Evolutionary conservation across 140 eudicot species (phyloP).

Genomic region (Oenanthe javanica): DNA sequence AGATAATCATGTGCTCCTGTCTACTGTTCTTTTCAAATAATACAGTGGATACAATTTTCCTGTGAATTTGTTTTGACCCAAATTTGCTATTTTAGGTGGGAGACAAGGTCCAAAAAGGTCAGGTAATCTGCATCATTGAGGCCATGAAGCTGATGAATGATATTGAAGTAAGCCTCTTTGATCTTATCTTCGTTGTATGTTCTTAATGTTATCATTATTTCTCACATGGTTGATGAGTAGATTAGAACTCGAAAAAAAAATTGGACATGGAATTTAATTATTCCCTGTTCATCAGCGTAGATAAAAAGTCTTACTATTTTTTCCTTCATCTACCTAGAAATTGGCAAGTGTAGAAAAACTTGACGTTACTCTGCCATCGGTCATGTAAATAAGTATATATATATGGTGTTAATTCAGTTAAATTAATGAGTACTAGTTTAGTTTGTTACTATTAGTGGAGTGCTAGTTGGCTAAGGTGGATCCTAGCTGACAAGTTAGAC

Average conservation of each 20-base stretch:
- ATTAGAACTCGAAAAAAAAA: neutral
- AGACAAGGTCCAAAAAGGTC: conserved; percentile 55
- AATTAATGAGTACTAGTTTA: neutral
- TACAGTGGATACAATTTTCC: neutral
- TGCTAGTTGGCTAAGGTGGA: too few relatives aligned
- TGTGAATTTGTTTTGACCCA: neutral
- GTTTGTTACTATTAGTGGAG: neutral
- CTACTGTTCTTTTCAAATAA: neutral
- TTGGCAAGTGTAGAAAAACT: neutral
- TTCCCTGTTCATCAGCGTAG: neutral
- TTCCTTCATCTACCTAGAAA: neutral
- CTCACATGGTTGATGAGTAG: neutral
- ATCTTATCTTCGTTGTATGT: neutral
- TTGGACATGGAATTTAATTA: neutral
- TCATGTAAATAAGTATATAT: neutral
- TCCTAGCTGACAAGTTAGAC: neutral
- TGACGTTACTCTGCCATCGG: neutral
- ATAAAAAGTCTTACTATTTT: neutral
- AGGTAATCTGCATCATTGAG: conserved; percentile 49
- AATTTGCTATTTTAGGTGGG: conserved; percentile 34
- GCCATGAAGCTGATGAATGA: conserved; percentile 64
- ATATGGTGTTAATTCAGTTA: neutral
- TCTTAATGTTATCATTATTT: neutral
- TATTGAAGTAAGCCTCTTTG: conserved; percentile 32
- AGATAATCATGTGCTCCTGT: neutral